These are phyloP conservation scores for Phlyctochytrium bullatum DNA, from an alignment of 192 early-diverging fungal genomes.

Conservation along the genomic window DNA sequence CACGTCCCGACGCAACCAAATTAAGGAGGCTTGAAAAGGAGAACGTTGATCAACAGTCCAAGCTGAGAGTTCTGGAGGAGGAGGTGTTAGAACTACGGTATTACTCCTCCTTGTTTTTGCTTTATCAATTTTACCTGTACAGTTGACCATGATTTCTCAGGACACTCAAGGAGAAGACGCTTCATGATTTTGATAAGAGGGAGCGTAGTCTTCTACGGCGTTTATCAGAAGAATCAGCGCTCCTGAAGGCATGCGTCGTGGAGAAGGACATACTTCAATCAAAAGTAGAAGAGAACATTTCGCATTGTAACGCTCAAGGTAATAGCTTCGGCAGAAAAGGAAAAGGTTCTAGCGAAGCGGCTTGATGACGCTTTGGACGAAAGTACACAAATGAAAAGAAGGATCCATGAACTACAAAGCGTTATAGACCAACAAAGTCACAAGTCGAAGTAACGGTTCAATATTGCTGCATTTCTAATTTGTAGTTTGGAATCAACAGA, in stretches of 20 bases:
- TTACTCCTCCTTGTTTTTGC: no score
- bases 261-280: constrained; percentile 21
- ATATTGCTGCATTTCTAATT: background rate
- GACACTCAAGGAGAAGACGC: no score
- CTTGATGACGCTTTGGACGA: no score
- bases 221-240: constrained; percentile 23
- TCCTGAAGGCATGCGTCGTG: constrained; percentile 15
- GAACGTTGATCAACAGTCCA: background rate
- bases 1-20: no score
- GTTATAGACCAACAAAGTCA: no score
- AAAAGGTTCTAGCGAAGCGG: no score
- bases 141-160: no score
- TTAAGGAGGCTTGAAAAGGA: no score
- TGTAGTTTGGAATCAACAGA: constrained; percentile 31
- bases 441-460: no score
- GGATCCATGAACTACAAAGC: no score
- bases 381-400: no score
- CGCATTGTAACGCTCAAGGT: background rate
- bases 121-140: no score
- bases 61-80: background rate
- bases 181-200: constrained; percentile 22
- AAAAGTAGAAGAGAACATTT: constrained; percentile 10
- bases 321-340: constrained; percentile 3
- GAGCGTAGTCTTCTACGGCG: constrained; percentile 15
- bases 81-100: background rate